Conservation (phyloP, 257 asterid genomes). For the Salvia miltiorrhiza region DNA sequence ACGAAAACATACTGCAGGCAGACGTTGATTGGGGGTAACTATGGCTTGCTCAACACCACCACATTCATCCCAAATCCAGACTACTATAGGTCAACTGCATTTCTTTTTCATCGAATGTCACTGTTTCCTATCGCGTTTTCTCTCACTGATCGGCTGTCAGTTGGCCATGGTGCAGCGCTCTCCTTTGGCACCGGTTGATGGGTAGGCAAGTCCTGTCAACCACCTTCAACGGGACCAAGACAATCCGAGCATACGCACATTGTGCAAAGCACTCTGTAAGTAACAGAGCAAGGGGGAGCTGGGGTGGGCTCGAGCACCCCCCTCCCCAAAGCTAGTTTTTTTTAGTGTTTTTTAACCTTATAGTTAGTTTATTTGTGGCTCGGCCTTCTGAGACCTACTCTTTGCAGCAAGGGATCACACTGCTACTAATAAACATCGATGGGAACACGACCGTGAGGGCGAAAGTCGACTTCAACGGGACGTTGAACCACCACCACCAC, state of each 20-base stretch:
- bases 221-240: constrained; percentile 45
- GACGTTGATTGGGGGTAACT: constrained; percentile 79
- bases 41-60: constrained; percentile 73
- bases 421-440: constrained; percentile 73
- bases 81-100: constrained; percentile 63
- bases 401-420: constrained; percentile 68
- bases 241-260: constrained; percentile 74
- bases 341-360: too few relatives aligned
- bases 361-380: too few relatives aligned
- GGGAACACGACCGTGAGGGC: constrained; percentile 42
- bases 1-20: constrained; percentile 82
- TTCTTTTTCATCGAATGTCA: neutral
- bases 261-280: constrained; percentile 72
- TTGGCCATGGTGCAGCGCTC: constrained; percentile 52
- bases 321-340: too few relatives aligned
- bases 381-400: neutral
- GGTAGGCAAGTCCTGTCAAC: constrained; percentile 58
- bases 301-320: too few relatives aligned
- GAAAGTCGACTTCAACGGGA: constrained; percentile 33
- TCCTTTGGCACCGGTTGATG: constrained; percentile 90
- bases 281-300: too few relatives aligned
- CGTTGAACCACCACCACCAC: neutral
- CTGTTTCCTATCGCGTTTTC: neutral
- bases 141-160: neutral
- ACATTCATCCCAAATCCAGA: constrained; percentile 80